Evolutionary conservation across 164 flowering plant genomes (phyloP), one percentile per base, ranked within the genome.

Genomic region (Nymphaea colorata): DNA sequence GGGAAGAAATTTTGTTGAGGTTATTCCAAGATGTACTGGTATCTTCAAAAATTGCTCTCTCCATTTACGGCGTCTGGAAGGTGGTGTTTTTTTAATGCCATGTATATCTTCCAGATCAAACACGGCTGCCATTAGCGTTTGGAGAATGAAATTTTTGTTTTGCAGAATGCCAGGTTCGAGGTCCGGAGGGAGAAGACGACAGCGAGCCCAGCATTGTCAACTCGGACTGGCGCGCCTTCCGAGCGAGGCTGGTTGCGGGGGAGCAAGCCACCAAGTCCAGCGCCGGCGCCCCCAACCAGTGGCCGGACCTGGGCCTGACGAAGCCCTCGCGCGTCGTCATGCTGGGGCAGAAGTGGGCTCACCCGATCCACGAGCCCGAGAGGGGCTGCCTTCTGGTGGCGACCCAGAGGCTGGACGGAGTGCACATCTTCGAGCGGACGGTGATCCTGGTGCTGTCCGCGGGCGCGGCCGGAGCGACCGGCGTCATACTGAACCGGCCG

Each of bases 341-440:
- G 2, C 68, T 84, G 4, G 83, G 84, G 0, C 78, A 83, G 55
- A 85, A 81, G 67, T 91, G 98, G 98, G 94, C 82, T 16, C 99
- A 94, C 72, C 64, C 66, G 5, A 78, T 94, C 59, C 86, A 83
- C 62, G 89, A 85, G 73, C 99, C 94, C 1, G 99, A 94, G 66
- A 80, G 74, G 66, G 99, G 98, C 4, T 90, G 98, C 82, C 63
- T 94, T 4, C 86, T 94, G 5, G 81, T 94, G 0, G 98, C 99
- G 6, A 88, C 96, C 0, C 86, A 91, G 55, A 90, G 86, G 84
- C 96, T 94, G 1, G 93, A 94, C 51, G 99, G 99, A 41, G 96
- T 86, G 71, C 93, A 94, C 84, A 88, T 91, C 4, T 94, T 94
- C 66, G 91, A 88, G 69, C 72, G 86, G 44, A 87, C 98, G 6